Evolutionary conservation across 108 stramenopile species (phyloP), one percentile per base, ranked within the genome.

Genomic region (Cyclotella atomus): DNA sequence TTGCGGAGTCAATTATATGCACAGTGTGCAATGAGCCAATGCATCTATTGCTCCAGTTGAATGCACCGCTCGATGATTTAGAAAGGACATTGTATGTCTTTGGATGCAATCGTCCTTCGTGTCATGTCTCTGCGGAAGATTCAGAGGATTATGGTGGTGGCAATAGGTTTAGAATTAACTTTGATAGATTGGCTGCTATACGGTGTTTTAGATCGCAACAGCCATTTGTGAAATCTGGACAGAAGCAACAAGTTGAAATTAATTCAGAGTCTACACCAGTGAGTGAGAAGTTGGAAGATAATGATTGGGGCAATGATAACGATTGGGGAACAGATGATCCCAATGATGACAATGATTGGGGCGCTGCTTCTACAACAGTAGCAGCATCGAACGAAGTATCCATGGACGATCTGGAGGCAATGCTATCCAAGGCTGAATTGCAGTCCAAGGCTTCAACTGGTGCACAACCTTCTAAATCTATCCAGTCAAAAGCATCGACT

Each of bases 371-470:
- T 8, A 28, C 4, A 46, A 23, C 32, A 55, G 49, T 43, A 25
- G 32, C 17, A 3, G 55, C 30, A 41, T 35, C 35, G 15, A n/a
- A 36, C 2, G 44, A 61, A 15, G 32, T 68, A 33, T 70, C 70
- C 20, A 66, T 89, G 64, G 76, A 74, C 70, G 85, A 90, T 53
- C 59, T 95, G 47, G 91, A 92, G 72, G 68, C 72, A 28, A 86
- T 89, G 66, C 47, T 95, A 44, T 63, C 69, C 8, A 68, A 73
- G 9, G 73, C 67, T 63, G 82, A 83, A 57, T 74, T 83, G 82
- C 62, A 53, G 60, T 79, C 60, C 57, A 46, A 36, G 24, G 17
- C 49, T 46, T 16, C 1, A 15, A 21, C 68, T 28, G 60, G 12
- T 15, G 34, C 23, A 19, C 1, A 23, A 44, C 67, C 54, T 12